Evolutionary conservation across 495 filamentous ascomycete genomes (phyloP).

Genomic region (Lophiostoma macrostomum): DNA sequence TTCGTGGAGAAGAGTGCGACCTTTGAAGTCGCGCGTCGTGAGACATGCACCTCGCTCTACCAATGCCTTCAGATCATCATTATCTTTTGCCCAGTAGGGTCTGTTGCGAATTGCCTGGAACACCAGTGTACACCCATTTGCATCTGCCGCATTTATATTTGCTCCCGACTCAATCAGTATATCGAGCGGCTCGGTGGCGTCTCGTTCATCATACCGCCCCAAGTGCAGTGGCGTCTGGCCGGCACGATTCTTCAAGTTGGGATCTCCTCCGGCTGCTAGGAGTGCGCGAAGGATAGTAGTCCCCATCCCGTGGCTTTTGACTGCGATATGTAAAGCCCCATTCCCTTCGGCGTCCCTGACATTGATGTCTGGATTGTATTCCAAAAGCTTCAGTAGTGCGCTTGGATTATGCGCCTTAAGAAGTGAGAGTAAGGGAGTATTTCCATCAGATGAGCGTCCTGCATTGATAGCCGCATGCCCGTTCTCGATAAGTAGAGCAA

Average conservation of each 20-base stretch:
- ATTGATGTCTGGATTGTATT: background rate
- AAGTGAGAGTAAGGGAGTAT: background rate
- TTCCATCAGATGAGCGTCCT: background rate
- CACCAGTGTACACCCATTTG: no score
- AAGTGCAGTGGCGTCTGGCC: constrained; percentile 45
- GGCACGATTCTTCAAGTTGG: constrained; percentile 22
- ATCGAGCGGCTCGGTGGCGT: background rate
- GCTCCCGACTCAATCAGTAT: constrained; percentile 5
- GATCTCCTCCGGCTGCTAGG: constrained; percentile 9
- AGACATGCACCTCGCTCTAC: no score
- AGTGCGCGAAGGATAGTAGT: background rate
- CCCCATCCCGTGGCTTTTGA: background rate
- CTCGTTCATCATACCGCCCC: constrained; percentile 29
- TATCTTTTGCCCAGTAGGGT: no score
- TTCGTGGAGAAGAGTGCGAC: background rate
- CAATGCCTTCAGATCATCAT: no score
- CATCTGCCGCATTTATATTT: no score
- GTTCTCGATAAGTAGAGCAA: background rate
- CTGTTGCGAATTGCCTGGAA: no score
- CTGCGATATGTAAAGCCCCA: constrained; percentile 6
- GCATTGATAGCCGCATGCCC: background rate
- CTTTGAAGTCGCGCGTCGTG: background rate
- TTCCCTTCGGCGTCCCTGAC: constrained; percentile 3
- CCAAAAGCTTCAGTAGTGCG: background rate
- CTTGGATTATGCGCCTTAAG: background rate